Evolutionary conservation across 805 yeast genomes (phyloP).

Genomic region (Pichia scutulata): DNA sequence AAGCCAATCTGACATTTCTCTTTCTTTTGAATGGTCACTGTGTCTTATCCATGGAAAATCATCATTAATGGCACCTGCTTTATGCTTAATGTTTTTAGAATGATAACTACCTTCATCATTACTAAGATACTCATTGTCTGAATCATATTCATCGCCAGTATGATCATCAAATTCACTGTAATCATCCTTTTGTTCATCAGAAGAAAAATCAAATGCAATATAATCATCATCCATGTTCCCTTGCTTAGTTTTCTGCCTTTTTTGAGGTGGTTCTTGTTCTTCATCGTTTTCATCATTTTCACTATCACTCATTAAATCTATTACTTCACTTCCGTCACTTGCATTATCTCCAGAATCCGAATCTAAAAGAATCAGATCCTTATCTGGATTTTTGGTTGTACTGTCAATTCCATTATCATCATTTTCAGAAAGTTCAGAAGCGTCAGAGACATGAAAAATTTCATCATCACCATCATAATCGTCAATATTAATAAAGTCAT

Average conservation of each 20-base stretch:
- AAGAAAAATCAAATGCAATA: constrained; percentile 46
- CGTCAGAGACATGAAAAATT: constrained; percentile 7
- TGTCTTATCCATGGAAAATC: constrained; percentile 70
- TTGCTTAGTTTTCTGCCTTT: constrained; percentile 24
- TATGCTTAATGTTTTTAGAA: constrained; percentile 21
- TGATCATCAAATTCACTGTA: constrained; percentile 31
- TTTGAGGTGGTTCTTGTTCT: constrained; percentile 7
- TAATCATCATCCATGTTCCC: constrained; percentile 42
- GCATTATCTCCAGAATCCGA: not conserved
- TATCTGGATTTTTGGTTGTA: not conserved
- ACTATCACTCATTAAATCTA: not conserved
- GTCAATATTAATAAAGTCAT: constrained; percentile 10
- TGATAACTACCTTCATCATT: constrained; percentile 33
- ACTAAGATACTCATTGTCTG: constrained; percentile 34
- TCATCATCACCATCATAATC: constrained; percentile 4
- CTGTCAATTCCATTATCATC: not conserved
- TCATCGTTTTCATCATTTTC: not conserved
- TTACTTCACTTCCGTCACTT: constrained; percentile 2
- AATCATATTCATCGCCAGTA: constrained; percentile 6
- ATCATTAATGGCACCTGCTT: constrained; percentile 25
- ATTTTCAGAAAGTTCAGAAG: constrained; percentile 5
- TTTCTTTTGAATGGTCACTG: constrained; percentile 68
- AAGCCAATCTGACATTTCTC: constrained; percentile 79
- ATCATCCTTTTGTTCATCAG: constrained; percentile 34
- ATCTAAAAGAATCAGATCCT: not conserved